These are phyloP conservation scores for Hordeum marinum DNA, from an alignment of 176 grass and related monocot genomes.

Conservation along the genomic window DNA sequence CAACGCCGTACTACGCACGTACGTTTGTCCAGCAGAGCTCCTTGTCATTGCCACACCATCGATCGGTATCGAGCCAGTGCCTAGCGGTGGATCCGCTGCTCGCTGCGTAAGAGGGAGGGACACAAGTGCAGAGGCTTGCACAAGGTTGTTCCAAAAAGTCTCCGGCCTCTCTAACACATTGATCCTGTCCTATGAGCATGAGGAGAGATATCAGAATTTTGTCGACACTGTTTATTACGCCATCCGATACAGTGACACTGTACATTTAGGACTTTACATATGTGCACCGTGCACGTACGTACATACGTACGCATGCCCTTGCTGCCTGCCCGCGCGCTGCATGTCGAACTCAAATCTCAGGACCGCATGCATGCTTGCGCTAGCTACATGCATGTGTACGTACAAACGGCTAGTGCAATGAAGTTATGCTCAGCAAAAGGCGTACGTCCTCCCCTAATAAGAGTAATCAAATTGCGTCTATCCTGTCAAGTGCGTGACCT, in stretches of 20 bases:
- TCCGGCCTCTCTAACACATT: neutral
- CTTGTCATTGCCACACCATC: neutral
- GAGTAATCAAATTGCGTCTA: neutral
- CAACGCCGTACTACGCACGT: neutral
- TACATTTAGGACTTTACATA: neutral
- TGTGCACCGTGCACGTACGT: neutral
- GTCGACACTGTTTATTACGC: neutral
- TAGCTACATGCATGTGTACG: neutral
- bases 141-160: neutral
- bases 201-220: neutral
- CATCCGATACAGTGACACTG: neutral
- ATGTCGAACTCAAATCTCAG: neutral
- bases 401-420: neutral
- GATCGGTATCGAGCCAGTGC: neutral
- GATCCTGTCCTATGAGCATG: neutral
- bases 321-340: neutral
- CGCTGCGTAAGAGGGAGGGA: neutral
- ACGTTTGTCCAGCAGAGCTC: neutral
- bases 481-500: neutral
- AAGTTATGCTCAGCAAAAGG: neutral
- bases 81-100: neutral
- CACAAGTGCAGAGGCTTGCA: constrained; percentile 2
- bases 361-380: neutral
- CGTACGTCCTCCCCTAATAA: neutral
- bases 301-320: neutral